Evolutionary conservation across 805 yeast genomes (phyloP).

Genomic region (Wickerhamomyces queroliae): DNA sequence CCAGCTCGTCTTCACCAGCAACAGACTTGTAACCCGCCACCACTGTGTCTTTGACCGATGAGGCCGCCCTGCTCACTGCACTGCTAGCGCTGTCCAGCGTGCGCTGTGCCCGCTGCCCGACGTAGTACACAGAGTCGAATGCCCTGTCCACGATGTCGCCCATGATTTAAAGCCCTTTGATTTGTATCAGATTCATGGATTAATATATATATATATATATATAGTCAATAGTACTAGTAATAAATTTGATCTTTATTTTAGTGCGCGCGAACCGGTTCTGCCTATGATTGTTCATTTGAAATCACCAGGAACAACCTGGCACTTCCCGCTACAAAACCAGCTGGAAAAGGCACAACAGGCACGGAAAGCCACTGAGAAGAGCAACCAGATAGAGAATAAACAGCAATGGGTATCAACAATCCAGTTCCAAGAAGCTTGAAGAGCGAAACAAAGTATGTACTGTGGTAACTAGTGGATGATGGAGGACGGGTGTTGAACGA

Average conservation of each 20-base stretch:
- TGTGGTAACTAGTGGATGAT: background rate
- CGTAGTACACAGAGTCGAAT: constrained; percentile 12
- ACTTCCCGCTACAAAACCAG: too few species aligned
- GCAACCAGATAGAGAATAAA: background rate
- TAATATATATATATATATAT: too few species aligned
- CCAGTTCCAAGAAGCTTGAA: constrained; percentile 90
- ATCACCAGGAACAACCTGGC: too few species aligned
- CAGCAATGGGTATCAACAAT: constrained; percentile 77
- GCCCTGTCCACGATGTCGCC: constrained; percentile 13
- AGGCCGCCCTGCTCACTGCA: background rate
- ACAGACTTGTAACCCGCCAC: background rate
- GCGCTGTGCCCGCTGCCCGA: constrained; percentile 3
- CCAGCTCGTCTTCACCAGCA: background rate
- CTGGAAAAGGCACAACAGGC: background rate
- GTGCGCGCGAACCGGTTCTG: background rate
- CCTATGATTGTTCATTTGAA: background rate
- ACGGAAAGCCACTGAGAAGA: too few species aligned
- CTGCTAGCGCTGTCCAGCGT: background rate
- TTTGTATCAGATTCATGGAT: too few species aligned
- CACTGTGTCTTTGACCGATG: background rate
- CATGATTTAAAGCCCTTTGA: background rate
- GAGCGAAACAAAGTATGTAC: constrained; percentile 75
- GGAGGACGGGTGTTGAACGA: too few species aligned
- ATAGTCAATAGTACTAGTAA: too few species aligned
- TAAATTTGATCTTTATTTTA: background rate